phyloP scores from a whole-genome alignment of 345 rosid genomes.

The Eucalyptus microcorys region DNA sequence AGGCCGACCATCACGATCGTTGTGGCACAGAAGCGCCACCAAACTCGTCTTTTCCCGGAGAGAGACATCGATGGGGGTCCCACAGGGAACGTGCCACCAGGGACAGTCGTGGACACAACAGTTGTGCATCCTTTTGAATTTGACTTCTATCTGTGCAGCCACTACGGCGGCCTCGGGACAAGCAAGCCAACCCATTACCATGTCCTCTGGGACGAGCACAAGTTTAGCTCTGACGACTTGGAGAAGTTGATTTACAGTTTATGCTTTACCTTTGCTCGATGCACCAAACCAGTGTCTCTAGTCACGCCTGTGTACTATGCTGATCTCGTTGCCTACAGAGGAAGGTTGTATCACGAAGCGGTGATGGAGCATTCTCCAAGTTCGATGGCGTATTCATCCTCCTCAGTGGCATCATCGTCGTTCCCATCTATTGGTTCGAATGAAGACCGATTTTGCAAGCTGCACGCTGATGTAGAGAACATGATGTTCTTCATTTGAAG shows the following conservation, averaged over 20 bases:
- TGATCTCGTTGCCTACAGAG: conserved; percentile 67
- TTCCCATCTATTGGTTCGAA: conserved; percentile 22
- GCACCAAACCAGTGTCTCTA: conserved; percentile 65
- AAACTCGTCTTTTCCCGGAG: conserved; percentile 56
- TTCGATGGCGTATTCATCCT: background rate
- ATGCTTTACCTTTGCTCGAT: conserved; percentile 84
- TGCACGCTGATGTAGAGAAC: conserved; percentile 49
- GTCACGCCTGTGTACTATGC: conserved; percentile 82
- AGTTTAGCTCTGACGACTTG: conserved; percentile 42
- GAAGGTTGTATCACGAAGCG: conserved; percentile 58
- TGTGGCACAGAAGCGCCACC: conserved; percentile 81
- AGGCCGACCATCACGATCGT: conserved; percentile 52
- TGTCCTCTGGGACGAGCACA: conserved; percentile 62
- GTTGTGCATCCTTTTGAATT: conserved; percentile 65
- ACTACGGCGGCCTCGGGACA: conserved; percentile 65
- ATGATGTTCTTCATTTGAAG: conserved; percentile 67
- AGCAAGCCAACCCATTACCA: conserved; percentile 85
- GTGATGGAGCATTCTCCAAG: conserved; percentile 30
- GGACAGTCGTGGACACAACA: conserved; percentile 63
- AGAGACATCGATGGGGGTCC: conserved; percentile 15
- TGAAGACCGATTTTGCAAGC: conserved; percentile 36
- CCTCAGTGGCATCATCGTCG: conserved; percentile 4
- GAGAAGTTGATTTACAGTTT: conserved; percentile 58
- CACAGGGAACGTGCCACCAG: conserved; percentile 47
- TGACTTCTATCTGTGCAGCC: conserved; percentile 79